Base-by-base conservation (phyloP, 257 asterid species). In the Forsythia viridissima region DNA sequence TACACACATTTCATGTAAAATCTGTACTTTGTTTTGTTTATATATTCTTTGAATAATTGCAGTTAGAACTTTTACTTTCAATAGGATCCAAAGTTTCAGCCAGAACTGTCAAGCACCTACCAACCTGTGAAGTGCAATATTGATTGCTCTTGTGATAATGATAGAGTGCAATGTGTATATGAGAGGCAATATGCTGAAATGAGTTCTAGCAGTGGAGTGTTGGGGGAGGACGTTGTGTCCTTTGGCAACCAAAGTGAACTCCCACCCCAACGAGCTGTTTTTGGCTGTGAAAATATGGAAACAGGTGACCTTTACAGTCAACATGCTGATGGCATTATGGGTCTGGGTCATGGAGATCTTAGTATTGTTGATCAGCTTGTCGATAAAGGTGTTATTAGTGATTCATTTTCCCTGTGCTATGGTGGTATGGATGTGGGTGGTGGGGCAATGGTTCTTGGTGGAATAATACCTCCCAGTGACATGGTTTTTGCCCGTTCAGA, bases 401-500 rank as follows among this genome's bases (percentile, higher is more conserved):
- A 96, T 87, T 92, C 98, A 16, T 96, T 96, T 87, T 93, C 99
- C 63, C 87, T 96, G 77, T 96, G 99, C 82, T 96, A 96, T 41
- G 99, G 99, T 76, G 99, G 99, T 70, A 96, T 96, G 99, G 99
- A 96, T 89, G 83, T 96, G 74, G 98, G 99, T 72, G 98, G 98
- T 40, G 99, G 99, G 75, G 93, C 95, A 59, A 96, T 96, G 99
- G 99, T 96, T 87, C 97, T 96, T 82, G 99, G 99, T 73, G 93
- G 89, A 78, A 89, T 93, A 85, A 76, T 93, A 74, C 79, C 93
- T 67, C 98, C 97, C 82, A 80, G 83, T 51, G 94, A 88, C 79
- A 93, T 96, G 99, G 90, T 91, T 70, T 93, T 91, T 85, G 82
- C 94, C 83, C 91, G 43, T 79, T 93, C 99, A 24, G 91, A 93